These are phyloP conservation scores for Alternaria sp. DNA, from an alignment of 2,329 filamentous ascomycete species.

Conservation along the genomic window DNA sequence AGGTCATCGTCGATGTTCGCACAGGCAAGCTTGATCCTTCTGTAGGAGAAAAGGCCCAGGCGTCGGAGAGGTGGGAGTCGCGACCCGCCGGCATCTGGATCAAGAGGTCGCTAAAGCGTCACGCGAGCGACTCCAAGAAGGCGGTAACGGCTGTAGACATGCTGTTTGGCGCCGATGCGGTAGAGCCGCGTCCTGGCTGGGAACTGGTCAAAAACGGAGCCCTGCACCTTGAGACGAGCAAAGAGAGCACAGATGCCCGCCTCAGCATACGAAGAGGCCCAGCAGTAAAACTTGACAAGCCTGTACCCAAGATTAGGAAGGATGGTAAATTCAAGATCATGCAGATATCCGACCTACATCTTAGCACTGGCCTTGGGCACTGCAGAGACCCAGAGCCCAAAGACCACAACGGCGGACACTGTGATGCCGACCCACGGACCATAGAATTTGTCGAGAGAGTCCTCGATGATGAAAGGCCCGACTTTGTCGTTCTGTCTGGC, in stretches of 20 bases:
- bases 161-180: constrained; percentile 88
- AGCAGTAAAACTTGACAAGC: constrained; percentile 70
- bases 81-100: constrained; percentile 83
- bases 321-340: constrained; percentile 97
- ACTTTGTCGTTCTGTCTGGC: constrained; percentile 88
- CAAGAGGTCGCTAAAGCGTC: constrained; percentile 73
- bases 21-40: constrained; percentile 77
- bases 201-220: constrained; percentile 70
- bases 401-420: constrained; percentile 74
- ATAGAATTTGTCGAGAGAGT: constrained; percentile 85
- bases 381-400: constrained; percentile 88
- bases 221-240: constrained; percentile 71
- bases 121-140: constrained; percentile 76
- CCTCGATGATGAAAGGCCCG: constrained; percentile 90
- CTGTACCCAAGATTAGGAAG: constrained; percentile 78
- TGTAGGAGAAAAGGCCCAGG: constrained; percentile 63
- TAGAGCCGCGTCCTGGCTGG: constrained; percentile 89
- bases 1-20: constrained; percentile 79
- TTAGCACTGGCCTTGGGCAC: constrained; percentile 85
- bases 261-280: constrained; percentile 80
- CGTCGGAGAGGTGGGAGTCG: constrained; percentile 76
- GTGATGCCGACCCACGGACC: constrained; percentile 90
- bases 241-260: constrained; percentile 72
- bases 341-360: constrained; percentile 92
- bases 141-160: constrained; percentile 85